phyloP scores from a whole-genome alignment of 208 protist species.

The Lotmaria passim region DNA sequence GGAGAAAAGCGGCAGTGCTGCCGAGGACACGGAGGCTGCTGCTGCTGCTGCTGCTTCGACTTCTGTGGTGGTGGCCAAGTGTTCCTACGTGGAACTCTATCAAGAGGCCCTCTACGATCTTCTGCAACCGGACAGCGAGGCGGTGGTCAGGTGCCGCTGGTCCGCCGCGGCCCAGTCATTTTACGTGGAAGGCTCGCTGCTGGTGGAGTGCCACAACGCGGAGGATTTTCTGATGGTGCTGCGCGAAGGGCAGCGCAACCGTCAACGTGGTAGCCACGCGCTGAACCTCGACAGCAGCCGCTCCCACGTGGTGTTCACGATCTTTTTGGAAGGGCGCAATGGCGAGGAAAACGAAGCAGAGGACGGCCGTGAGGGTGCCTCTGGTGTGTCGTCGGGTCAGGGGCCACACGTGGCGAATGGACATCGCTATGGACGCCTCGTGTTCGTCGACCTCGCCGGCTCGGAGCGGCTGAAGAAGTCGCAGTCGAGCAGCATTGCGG shows the following conservation, averaged over 20 bases:
- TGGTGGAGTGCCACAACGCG: conserved; percentile 75
- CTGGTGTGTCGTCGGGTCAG: not conserved
- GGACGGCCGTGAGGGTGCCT: not conserved
- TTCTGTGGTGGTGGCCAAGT: conserved; percentile 33
- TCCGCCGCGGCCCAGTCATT: conserved; percentile 68
- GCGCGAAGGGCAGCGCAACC: conserved; percentile 79
- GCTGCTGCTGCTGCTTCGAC: no score
- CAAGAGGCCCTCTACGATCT: conserved; percentile 90
- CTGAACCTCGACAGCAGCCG: conserved; percentile 91
- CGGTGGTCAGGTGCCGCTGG: conserved; percentile 74
- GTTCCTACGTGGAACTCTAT: conserved; percentile 88
- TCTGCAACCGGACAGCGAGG: conserved; percentile 49
- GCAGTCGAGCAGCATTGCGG: conserved; percentile 54
- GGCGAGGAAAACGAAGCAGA: not conserved
- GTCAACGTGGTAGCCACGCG: conserved; percentile 71
- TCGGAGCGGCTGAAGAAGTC: conserved; percentile 92
- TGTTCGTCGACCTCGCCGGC: conserved; percentile 94
- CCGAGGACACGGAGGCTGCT: no score
- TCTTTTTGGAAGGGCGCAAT: conserved; percentile 57
- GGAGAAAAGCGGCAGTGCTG: not conserved
- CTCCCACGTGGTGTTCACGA: conserved; percentile 92
- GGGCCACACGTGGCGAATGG: not conserved
- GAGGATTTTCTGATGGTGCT: conserved; percentile 85
- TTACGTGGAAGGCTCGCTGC: conserved; percentile 85
- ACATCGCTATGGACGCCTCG: conserved; percentile 76